Conservation (phyloP, 164 flowering plant species). For the Paratinospora sagittata region DNA sequence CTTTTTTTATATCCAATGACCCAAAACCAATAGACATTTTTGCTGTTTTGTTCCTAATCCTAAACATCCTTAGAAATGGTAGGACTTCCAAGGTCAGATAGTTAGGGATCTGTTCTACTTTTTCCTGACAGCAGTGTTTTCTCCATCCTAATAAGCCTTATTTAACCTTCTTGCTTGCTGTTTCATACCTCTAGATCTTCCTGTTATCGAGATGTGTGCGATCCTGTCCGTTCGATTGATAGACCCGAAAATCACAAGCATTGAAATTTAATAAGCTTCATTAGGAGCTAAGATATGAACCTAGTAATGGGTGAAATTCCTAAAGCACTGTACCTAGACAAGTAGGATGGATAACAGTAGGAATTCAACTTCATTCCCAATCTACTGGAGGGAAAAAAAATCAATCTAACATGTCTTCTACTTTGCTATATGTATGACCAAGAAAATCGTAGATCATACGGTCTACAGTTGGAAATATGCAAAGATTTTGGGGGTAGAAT, state of each 20-base stretch:
- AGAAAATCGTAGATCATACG: background rate
- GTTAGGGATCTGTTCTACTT: conserved; percentile 11
- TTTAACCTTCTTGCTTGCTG: background rate
- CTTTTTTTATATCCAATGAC: background rate
- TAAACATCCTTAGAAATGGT: conserved; percentile 5
- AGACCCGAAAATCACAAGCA: background rate
- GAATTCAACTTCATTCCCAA: too few relatives aligned
- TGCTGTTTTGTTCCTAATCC: background rate
- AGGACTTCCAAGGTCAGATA: conserved; percentile 7
- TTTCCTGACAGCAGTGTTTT: background rate
- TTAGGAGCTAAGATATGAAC: background rate
- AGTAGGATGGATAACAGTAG: background rate
- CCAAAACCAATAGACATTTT: conserved; percentile 7
- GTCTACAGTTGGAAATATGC: background rate
- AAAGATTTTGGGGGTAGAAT: background rate
- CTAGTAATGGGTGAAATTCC: background rate
- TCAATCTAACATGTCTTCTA: too few relatives aligned
- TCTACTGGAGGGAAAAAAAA: too few relatives aligned
- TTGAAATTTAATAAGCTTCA: background rate
- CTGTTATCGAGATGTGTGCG: background rate
- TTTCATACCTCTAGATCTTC: conserved; percentile 7
- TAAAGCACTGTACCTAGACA: background rate
- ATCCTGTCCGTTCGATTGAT: background rate
- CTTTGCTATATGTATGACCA: too few relatives aligned
- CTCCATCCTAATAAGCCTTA: background rate